Conservation (phyloP, 1,284 basidiomycete genomes). For the Rhodotorula glutinis region DNA sequence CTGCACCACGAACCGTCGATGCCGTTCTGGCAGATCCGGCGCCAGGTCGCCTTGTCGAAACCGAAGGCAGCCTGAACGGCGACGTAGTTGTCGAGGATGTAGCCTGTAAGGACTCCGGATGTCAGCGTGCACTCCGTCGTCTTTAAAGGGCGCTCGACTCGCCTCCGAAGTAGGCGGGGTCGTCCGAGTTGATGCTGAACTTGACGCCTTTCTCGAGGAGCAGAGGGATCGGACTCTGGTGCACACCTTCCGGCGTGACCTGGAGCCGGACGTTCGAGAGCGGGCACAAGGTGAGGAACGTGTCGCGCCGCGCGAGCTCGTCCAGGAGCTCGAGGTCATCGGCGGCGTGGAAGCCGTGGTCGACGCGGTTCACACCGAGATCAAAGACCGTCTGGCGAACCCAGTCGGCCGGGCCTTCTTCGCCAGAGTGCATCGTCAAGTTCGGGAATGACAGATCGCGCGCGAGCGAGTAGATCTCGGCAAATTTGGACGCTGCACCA, state of each 20-base stretch:
- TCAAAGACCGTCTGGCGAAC: slow-evolving; percentile 36
- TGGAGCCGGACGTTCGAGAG: slow-evolving; percentile 38
- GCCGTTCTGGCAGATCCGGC: slow-evolving; percentile 32
- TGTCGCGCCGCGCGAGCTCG: slow-evolving; percentile 29
- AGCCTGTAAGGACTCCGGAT: slow-evolving; percentile 18
- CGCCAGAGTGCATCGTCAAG: slow-evolving; percentile 42
- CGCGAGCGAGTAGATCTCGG: slow-evolving; percentile 33
- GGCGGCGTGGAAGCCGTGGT: slow-evolving; percentile 41
- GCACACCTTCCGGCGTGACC: slow-evolving; percentile 28
- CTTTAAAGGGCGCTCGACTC: neutral
- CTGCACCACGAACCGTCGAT: slow-evolving; percentile 41
- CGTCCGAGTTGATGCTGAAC: slow-evolving; percentile 44
- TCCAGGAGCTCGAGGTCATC: slow-evolving; percentile 39
- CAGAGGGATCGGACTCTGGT: slow-evolving; percentile 36
- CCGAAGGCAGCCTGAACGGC: slow-evolving; percentile 39
- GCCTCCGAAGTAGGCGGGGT: slow-evolving; percentile 43
- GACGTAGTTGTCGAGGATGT: slow-evolving; percentile 40
- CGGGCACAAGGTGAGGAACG: slow-evolving; percentile 40
- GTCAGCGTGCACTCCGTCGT: neutral
- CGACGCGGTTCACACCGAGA: slow-evolving; percentile 40
- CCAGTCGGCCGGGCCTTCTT: slow-evolving; percentile 41
- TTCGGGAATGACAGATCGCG: slow-evolving; percentile 32
- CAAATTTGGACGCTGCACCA: slow-evolving; percentile 32
- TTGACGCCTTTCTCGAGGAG: slow-evolving; percentile 40
- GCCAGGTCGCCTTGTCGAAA: slow-evolving; percentile 37